A percentile compares a stretch with the other conserved stretches of the same genome.
These are phyloP conservation scores for Ceratobasidium sp. DNA, from an alignment of 1,284 basidiomycete species.

Conservation along the genomic window DNA sequence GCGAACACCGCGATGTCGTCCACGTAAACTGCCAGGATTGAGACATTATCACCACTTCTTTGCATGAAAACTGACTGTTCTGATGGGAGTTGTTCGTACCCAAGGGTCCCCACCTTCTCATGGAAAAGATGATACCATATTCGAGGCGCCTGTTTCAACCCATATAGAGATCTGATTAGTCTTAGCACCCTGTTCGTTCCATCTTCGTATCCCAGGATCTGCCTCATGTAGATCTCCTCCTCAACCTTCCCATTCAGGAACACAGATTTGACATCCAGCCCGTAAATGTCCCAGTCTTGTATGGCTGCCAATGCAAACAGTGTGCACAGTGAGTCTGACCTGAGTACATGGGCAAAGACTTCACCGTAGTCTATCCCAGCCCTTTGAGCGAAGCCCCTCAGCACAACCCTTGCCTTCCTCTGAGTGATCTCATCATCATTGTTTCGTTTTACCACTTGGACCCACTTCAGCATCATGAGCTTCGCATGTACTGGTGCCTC, in stretches of 20 bases:
- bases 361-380: slow-evolving; percentile 49
- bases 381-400: slow-evolving; percentile 55
- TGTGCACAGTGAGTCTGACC: slow-evolving; percentile 23
- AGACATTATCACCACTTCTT: neutral
- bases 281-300: slow-evolving; percentile 31
- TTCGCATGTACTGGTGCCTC: no score
- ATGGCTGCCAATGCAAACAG: neutral
- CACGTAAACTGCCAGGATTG: slow-evolving; percentile 19
- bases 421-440: slow-evolving; percentile 50
- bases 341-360: slow-evolving; percentile 46
- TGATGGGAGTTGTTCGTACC: neutral
- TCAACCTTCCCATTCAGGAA: slow-evolving; percentile 53
- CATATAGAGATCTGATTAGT: neutral
- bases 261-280: slow-evolving; percentile 54
- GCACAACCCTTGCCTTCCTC: slow-evolving; percentile 56
- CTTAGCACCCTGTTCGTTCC: neutral
- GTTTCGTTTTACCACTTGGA: slow-evolving; percentile 53
- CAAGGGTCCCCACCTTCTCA: neutral
- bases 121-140: slow-evolving; percentile 21
- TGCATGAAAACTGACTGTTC: slow-evolving; percentile 18
- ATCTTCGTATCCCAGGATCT: slow-evolving; percentile 45
- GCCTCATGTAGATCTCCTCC: slow-evolving; percentile 53
- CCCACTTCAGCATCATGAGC: slow-evolving; percentile 49
- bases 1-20: slow-evolving; percentile 17
- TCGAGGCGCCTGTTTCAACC: slow-evolving; percentile 11